These are phyloP conservation scores for Gymnopilus dilepis DNA, from an alignment of 768 basidiomycete genomes.

Conservation along the genomic window DNA sequence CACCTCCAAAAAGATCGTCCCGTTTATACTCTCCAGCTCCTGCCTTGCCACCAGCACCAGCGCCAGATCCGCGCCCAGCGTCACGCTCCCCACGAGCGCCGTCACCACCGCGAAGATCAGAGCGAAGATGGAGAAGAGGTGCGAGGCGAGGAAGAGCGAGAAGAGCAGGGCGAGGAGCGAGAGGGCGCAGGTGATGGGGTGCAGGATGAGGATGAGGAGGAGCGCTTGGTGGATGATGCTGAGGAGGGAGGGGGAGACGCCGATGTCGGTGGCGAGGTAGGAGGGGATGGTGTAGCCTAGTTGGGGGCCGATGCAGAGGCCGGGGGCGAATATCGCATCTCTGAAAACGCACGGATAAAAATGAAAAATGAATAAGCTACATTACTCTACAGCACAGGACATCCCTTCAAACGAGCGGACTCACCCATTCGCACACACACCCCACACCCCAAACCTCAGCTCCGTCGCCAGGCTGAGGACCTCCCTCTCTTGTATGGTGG, in stretches of 20 bases:
- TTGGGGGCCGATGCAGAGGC: conserved; percentile 62
- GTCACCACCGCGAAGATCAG: conserved; percentile 64
- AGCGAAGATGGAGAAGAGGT: conserved; percentile 57
- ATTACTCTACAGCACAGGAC: too few relatives aligned
- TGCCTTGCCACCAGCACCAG: conserved; percentile 57
- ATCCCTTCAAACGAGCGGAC: too few relatives aligned
- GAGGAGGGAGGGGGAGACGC: conserved; percentile 50
- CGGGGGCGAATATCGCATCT: conserved; percentile 45
- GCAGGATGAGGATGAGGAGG: conserved; percentile 65
- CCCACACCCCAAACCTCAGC: conserved; percentile 83
- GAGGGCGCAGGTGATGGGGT: conserved; percentile 67
- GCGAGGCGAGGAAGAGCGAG: conserved; percentile 64
- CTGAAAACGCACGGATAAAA: too few relatives aligned
- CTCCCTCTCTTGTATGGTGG: conserved; percentile 35
- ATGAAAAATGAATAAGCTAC: too few relatives aligned
- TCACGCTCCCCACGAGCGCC: conserved; percentile 56
- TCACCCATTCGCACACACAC: conserved; percentile 70
- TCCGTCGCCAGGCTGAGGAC: conserved; percentile 59
- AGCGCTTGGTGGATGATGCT: conserved; percentile 54
- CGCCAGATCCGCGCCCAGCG: conserved; percentile 67
- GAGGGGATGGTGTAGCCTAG: conserved; percentile 74
- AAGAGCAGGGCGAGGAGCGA: conserved; percentile 57
- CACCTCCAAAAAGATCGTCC: conserved; percentile 48
- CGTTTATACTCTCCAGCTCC: conserved; percentile 42
- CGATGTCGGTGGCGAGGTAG: conserved; percentile 44